A percentile compares a stretch with the other conserved stretches of the same genome.
phyloP scores from a whole-genome alignment of 305 asterid genomes.

The Fraxinus greggii region DNA sequence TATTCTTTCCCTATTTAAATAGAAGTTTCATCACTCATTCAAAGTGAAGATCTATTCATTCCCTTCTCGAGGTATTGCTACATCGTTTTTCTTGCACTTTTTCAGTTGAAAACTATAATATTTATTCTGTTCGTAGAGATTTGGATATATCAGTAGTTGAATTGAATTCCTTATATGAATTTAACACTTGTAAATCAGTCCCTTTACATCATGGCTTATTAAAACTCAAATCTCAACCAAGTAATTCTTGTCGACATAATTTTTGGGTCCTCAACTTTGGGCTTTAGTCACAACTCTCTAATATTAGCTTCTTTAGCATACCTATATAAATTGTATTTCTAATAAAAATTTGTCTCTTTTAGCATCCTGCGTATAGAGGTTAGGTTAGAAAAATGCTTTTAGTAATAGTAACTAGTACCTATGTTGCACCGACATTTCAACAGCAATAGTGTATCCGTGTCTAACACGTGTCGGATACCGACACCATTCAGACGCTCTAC shows the following conservation, averaged over 20 bases:
- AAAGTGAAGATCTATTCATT: background rate
- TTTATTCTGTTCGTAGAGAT: background rate
- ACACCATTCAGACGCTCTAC: too few relatives aligned
- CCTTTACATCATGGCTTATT: background rate
- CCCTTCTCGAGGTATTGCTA: background rate
- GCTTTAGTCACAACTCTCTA: background rate
- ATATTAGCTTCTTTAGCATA: background rate
- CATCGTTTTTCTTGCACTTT: background rate
- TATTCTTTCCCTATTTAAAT: background rate
- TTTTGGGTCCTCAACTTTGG: background rate
- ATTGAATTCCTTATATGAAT: background rate
- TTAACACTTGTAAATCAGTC: background rate
- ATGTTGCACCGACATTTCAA: background rate
- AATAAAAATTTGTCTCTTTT: background rate
- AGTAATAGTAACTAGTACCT: background rate
- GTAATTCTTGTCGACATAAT: background rate
- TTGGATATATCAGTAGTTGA: background rate
- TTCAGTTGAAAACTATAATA: background rate
- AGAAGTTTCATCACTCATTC: background rate
- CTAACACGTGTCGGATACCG: too few relatives aligned
- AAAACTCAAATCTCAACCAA: background rate
- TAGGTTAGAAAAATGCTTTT: background rate
- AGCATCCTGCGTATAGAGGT: background rate
- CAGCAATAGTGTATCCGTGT: background rate
- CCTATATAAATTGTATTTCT: background rate